Conservation (phyloP, 2,329 filamentous ascomycete genomes). For the Cadophora luteo-olivacea region DNA sequence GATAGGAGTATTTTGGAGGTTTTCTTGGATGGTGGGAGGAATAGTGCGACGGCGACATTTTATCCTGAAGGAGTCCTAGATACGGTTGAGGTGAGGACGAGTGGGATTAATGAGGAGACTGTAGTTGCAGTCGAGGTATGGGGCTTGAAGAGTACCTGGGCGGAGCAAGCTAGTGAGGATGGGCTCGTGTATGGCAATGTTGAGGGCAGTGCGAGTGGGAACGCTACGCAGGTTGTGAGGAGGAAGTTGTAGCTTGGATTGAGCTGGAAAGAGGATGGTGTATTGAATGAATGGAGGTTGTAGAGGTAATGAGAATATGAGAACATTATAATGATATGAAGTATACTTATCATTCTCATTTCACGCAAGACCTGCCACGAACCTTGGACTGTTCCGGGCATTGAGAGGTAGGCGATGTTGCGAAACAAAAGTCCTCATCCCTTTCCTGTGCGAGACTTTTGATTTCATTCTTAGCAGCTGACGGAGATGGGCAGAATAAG, state of each 20-base stretch:
- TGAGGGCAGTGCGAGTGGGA: conserved; percentile 20
- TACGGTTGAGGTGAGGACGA: conserved; percentile 38
- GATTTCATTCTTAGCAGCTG: neutral
- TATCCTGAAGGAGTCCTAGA: conserved; percentile 52
- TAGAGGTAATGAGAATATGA: neutral
- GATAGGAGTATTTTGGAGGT: conserved; percentile 62
- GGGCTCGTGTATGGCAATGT: conserved; percentile 39
- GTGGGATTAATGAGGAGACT: conserved; percentile 39
- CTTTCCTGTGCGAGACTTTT: neutral
- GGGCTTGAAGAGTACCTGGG: conserved; percentile 49
- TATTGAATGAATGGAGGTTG: neutral
- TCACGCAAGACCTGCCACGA: neutral
- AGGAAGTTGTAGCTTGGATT: conserved; percentile 1
- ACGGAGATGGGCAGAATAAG: neutral
- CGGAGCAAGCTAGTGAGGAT: conserved; percentile 25
- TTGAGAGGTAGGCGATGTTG: neutral
- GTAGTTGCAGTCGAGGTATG: conserved; percentile 44
- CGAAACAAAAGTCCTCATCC: neutral
- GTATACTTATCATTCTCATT: neutral
- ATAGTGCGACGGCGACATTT: conserved; percentile 57
- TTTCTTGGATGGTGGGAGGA: conserved; percentile 58
- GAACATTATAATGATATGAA: neutral
- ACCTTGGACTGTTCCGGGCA: neutral
- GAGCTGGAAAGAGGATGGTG: neutral
- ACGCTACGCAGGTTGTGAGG: conserved; percentile 27